Percentiles rank a stretch among this genome's conserved stretches.
These are phyloP conservation scores for Moesziomyces parantarcticus DNA, from an alignment of 1,284 basidiomycete species.

Conservation along the genomic window DNA sequence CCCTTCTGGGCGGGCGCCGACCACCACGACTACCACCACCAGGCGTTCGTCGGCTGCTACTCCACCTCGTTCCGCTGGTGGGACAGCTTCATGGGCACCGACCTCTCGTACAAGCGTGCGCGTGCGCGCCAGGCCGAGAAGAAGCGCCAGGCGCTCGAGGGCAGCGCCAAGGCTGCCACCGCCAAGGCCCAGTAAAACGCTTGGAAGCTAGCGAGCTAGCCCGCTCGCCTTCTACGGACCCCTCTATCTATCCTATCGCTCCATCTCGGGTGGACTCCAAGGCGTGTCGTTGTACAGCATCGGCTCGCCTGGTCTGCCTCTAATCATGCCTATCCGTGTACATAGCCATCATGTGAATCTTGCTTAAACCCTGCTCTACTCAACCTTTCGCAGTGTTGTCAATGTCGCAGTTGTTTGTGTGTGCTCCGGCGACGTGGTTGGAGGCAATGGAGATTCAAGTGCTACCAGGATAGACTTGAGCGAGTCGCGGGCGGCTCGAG, in stretches of 20 bases:
- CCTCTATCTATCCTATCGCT: not conserved
- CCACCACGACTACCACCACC: slow-evolving; percentile 78
- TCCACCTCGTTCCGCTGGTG: slow-evolving; percentile 67
- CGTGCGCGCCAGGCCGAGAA: slow-evolving; percentile 64
- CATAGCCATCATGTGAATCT: too few species aligned
- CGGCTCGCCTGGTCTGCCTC: too few species aligned
- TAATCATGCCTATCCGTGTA: not conserved
- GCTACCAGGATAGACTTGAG: too few species aligned
- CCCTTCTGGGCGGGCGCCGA: slow-evolving; percentile 99
- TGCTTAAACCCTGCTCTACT: too few species aligned
- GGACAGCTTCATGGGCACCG: slow-evolving; percentile 66
- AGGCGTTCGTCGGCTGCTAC: slow-evolving; percentile 64
- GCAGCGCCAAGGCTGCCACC: slow-evolving; percentile 4
- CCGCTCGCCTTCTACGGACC: not conserved
- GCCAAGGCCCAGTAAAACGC: slow-evolving; percentile 28
- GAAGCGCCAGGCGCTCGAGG: slow-evolving; percentile 48
- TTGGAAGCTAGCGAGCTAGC: not conserved
- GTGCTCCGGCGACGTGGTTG: too few species aligned
- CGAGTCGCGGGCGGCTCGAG: too few species aligned
- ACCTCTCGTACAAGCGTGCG: slow-evolving; percentile 61
- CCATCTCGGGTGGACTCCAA: not conserved
- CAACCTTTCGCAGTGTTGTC: too few species aligned
- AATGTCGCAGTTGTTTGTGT: too few species aligned
- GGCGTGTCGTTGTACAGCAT: too few species aligned
- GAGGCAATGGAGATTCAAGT: too few species aligned